Conservation (phyloP, 139 green algal genomes). For the Micractinium sp. region DNA sequence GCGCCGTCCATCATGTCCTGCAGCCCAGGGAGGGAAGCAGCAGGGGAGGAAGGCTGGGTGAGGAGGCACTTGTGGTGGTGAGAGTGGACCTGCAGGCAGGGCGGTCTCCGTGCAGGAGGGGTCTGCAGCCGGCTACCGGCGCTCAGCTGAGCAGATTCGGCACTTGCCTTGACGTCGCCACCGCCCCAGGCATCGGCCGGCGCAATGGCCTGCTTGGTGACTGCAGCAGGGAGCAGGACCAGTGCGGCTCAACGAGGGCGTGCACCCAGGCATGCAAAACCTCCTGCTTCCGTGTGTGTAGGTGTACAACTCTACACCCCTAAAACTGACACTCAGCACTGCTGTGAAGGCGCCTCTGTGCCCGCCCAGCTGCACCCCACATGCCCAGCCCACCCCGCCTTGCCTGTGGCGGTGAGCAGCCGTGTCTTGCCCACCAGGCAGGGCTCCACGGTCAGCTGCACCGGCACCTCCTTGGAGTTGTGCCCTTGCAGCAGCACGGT, state of each 20-base stretch:
- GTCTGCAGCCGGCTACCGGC: neutral
- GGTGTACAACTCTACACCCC: neutral
- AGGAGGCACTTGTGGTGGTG: neutral
- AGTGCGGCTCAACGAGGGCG: neutral
- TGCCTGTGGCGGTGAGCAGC: neutral
- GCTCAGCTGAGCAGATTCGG: too few species aligned
- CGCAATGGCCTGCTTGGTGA: neutral
- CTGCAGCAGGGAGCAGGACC: neutral
- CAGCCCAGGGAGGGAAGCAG: neutral
- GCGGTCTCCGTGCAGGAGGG: too few species aligned
- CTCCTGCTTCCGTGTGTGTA: neutral
- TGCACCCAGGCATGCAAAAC: neutral
- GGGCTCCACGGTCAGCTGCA: neutral
- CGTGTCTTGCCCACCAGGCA: conserved; percentile 1
- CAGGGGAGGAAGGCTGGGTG: neutral
- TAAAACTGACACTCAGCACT: neutral
- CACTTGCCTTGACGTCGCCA: neutral
- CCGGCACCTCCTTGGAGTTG: conserved; percentile 8
- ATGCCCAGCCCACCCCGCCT: neutral
- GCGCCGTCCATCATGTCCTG: conserved; percentile 3
- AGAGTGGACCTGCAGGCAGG: too few species aligned
- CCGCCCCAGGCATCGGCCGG: conserved; percentile 1
- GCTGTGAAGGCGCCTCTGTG: neutral
- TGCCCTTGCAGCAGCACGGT: neutral
- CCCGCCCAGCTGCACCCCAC: neutral